A percentile compares a stretch with the other conserved stretches of the same genome.
These are phyloP conservation scores for Lentinula lateritia DNA, from an alignment of 768 basidiomycete genomes.

Conservation along the genomic window DNA sequence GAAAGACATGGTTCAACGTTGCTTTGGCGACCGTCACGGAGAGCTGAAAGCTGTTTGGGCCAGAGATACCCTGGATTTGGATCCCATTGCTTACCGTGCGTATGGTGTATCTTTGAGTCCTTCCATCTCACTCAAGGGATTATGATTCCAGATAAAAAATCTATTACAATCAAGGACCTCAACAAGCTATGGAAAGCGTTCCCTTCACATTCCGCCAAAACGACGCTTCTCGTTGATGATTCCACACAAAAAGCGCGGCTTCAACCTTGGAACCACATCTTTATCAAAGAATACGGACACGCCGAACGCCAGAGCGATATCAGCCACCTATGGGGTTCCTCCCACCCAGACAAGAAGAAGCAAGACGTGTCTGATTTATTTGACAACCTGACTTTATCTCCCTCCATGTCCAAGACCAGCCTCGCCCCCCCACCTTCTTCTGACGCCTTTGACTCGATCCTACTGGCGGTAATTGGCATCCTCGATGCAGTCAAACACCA, in stretches of 20 bases:
- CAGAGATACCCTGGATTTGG: constrained; percentile 44
- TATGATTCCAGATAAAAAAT: constrained; percentile 30
- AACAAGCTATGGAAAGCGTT: constrained; percentile 55
- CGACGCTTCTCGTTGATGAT: constrained; percentile 49
- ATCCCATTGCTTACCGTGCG: constrained; percentile 41
- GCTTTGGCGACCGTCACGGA: constrained; percentile 36
- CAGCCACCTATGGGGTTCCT: background rate
- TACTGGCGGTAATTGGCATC: constrained; percentile 65
- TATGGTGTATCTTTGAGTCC: background rate
- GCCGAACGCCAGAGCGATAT: constrained; percentile 27
- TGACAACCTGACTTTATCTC: background rate
- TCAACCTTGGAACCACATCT: constrained; percentile 82
- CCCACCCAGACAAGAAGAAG: background rate
- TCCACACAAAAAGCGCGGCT: constrained; percentile 51
- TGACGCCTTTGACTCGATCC: constrained; percentile 40
- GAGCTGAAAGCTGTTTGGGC: constrained; percentile 40
- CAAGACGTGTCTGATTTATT: background rate
- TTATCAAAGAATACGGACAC: constrained; percentile 61
- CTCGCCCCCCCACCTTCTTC: background rate
- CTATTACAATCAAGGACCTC: constrained; percentile 71
- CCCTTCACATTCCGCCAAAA: constrained; percentile 33
- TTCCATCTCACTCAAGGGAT: background rate
- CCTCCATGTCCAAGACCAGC: background rate
- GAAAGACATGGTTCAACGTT: constrained; percentile 61
- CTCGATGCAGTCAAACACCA: constrained; percentile 54